phyloP scores from a whole-genome alignment of 1,284 basidiomycete species.

The Veloboletus limbatus region DNA sequence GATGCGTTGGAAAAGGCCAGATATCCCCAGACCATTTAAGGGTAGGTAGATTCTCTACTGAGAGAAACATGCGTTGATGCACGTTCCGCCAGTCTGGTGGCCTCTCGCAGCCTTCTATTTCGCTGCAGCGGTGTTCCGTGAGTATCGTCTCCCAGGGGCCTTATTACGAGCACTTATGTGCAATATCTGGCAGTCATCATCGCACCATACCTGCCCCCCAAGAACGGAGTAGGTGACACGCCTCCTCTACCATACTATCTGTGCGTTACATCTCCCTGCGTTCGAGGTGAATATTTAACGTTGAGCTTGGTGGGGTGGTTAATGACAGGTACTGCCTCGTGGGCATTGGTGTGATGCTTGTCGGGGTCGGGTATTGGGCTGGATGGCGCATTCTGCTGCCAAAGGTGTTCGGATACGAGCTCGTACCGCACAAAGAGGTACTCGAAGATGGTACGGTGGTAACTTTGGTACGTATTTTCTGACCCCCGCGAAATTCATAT shows the following conservation, averaged over 20 bases:
- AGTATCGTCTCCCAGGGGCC: slow-evolving; percentile 7
- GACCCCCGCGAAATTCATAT: neutral
- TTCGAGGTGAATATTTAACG: neutral
- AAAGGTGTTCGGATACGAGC: slow-evolving; percentile 45
- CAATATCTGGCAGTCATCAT: neutral
- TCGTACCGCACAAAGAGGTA: slow-evolving; percentile 45
- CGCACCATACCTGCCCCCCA: slow-evolving; percentile 52
- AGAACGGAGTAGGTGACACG: slow-evolving; percentile 53
- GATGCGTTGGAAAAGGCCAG: slow-evolving; percentile 49
- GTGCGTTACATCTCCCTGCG: slow-evolving; percentile 28
- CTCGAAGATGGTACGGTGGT: too few species aligned
- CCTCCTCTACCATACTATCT: slow-evolving; percentile 60
- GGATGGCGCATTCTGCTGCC: slow-evolving; percentile 51
- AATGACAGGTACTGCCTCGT: slow-evolving; percentile 49
- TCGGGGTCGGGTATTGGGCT: slow-evolving; percentile 54
- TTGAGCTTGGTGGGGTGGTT: too few species aligned
- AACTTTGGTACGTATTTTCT: too few species aligned
- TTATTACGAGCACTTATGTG: neutral
- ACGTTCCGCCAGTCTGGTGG: slow-evolving; percentile 45
- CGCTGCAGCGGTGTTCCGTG: slow-evolving; percentile 50
- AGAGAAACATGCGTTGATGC: neutral
- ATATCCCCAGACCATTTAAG: slow-evolving; percentile 52
- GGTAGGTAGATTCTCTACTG: slow-evolving; percentile 26
- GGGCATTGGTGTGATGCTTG: slow-evolving; percentile 47
- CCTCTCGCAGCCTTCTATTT: slow-evolving; percentile 57